These are phyloP conservation scores for Fraxinus albicans DNA, from an alignment of 305 asterid species.

Conservation along the genomic window DNA sequence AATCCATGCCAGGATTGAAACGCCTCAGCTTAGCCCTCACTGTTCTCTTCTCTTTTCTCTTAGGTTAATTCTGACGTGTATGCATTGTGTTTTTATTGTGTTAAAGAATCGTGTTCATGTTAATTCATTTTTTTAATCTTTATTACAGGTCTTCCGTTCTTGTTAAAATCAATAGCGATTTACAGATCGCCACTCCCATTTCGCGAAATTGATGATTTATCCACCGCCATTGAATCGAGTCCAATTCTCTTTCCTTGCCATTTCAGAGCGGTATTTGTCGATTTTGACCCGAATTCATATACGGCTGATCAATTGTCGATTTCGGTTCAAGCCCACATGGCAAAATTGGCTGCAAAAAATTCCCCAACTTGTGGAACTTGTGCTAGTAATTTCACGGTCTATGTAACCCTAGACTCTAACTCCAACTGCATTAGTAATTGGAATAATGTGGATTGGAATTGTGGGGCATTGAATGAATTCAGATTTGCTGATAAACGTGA, in stretches of 20 bases:
- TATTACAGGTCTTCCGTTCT: conserved; percentile 60
- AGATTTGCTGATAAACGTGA: conserved; percentile 33
- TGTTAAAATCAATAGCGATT: conserved; percentile 76
- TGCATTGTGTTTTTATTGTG: conserved; percentile 8
- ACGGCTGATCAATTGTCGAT: conserved; percentile 46
- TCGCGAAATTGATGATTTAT: conserved; percentile 63
- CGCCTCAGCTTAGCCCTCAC: conserved; percentile 69
- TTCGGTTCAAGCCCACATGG: conserved; percentile 51
- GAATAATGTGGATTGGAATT: conserved; percentile 46
- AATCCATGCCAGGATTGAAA: conserved; percentile 66
- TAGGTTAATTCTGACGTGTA: conserved; percentile 36
- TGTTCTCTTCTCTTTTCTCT: conserved; percentile 64
- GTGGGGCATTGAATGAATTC: conserved; percentile 52
- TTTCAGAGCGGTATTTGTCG: conserved; percentile 66
- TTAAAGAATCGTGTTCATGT: not conserved
- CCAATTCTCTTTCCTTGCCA: conserved; percentile 64
- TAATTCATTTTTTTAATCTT: not conserved
- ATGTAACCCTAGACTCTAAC: conserved; percentile 54
- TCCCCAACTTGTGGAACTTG: conserved; percentile 64
- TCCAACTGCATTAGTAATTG: conserved; percentile 38
- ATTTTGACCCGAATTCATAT: conserved; percentile 26
- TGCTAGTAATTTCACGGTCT: conserved; percentile 42
- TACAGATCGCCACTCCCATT: conserved; percentile 90
- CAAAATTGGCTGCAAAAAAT: conserved; percentile 38
- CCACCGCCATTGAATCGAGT: conserved; percentile 57